Evolutionary conservation across 352 stramenopile species (phyloP), one percentile per base, ranked within the genome.

Genomic region (Thraustochytrium sp.): DNA sequence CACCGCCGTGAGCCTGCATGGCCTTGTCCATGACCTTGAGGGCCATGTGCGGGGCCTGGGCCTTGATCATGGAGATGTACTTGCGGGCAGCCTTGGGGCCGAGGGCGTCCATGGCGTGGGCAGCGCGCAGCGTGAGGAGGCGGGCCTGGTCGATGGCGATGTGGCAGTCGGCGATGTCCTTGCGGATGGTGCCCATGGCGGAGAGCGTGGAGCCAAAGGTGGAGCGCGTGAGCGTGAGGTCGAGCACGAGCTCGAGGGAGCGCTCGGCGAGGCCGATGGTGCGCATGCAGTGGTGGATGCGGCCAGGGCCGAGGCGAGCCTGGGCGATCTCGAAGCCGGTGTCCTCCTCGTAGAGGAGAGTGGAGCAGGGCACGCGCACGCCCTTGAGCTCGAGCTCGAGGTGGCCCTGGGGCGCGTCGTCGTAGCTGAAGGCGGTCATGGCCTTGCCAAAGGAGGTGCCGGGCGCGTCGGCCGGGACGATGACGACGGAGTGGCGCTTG

Each of bases 221-320:
- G 80, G 64, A 64, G 49, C 88, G 65, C 73, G 75, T 80, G 84
- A 86, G 75, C 65, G 87, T 87, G 76, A 90, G 85, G 55, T 88
- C 83, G 5, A 86, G 88, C 82, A 93, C 90, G 40, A 95, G 89
- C 76, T 94, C 89, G n/a, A 97, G 87, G 77, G 92, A 94, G 36
- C 91, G 89, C 87, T 97, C 92, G 38, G 92, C 91, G 61, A 92
- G 90, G 36, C 96, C 96, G 82, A 98, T 94, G 16, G 94, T 87
- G 56, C 95, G 92, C 96, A 98, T 98, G 89, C 95, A 99, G 89
- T 99, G 96, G 91, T 99, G 96, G 87, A 99, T 97, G 63, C 97
- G 89, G 61, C 93, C 93, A n/a, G 93, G 92, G n/a, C 93, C 93
- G 9, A 97, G 86, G 29, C 93, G 84, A 26, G 87, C 87, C 86